Evolutionary conservation across 1,284 basidiomycete genomes (phyloP).

Genomic region (Pyrrhoderma noxium): DNA sequence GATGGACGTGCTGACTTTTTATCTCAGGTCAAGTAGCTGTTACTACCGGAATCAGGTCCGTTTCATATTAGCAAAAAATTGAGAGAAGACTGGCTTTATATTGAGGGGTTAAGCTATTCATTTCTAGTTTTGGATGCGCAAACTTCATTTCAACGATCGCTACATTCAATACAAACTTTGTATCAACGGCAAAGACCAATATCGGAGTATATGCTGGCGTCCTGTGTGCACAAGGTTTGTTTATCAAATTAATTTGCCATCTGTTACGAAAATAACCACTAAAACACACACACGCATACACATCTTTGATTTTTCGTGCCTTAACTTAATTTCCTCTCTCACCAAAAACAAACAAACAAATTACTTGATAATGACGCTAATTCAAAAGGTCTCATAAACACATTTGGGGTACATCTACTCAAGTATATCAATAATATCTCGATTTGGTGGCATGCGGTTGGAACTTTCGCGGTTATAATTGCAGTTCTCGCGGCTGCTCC

Average conservation of each 20-base stretch:
- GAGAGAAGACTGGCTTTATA: background rate
- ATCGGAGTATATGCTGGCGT: conserved; percentile 71
- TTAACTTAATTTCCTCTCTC: too few relatives aligned
- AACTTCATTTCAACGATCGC: conserved; percentile 59
- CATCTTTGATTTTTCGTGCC: too few relatives aligned
- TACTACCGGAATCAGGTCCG: conserved; percentile 63
- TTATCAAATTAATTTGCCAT: background rate
- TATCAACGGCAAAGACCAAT: conserved; percentile 46
- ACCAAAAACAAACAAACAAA: too few relatives aligned
- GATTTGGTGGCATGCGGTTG: conserved; percentile 65
- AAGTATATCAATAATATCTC: conserved; percentile 65
- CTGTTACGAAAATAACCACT: too few relatives aligned
- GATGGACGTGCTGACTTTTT: conserved; percentile 31
- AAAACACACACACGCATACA: too few relatives aligned
- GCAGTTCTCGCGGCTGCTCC: conserved; percentile 65
- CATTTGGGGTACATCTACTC: conserved; percentile 60
- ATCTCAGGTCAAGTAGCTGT: conserved; percentile 73
- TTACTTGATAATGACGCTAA: too few relatives aligned
- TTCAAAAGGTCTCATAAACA: conserved; percentile 56
- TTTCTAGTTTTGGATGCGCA: conserved; percentile 56
- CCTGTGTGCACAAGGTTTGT: conserved; percentile 48
- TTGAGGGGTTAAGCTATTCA: background rate
- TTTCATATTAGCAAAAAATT: background rate
- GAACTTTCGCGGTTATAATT: conserved; percentile 58
- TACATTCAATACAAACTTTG: conserved; percentile 51